Evolutionary conservation across 1,284 basidiomycete genomes (phyloP), one percentile per base, ranked within the genome.

Genomic region (Rhodotorula mucilaginosa): DNA sequence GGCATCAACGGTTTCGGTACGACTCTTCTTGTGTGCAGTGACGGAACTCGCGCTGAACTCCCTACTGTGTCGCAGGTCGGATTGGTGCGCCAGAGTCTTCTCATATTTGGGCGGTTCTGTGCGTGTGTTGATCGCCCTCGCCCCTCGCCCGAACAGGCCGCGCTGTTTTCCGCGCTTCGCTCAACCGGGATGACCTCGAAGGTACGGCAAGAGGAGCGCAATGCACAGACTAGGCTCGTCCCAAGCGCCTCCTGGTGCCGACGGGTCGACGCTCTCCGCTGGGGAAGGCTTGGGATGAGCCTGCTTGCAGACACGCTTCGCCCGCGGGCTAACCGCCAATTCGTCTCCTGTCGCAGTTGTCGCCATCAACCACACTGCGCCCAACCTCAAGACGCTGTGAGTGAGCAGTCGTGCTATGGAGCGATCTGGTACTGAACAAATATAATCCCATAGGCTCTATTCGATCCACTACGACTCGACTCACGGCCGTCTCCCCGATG

Each of bases 311-410:
- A 77, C 77, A 52, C 48, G 31, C 56, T n/a, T 75, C 74, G 39
- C 39, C 39, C 39, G 39, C 39, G 39, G 39, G 39, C 39, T 39
- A 39, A 39, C 39, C 39, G 39, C 39, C 39, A 12, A 39, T 39
- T 39, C 39, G 39, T 39, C 58, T 67, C 73, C 59, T 73, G 78
- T 21, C 67, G 52, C 58, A 80, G 81, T 82, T 62, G 81, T 82
- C 16, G 82, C 82, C 19, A 80, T 83, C 73, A 83, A 83, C 72
- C 82, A 83, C 76, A 83, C 82, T 3, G 82, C 81, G 2, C 79
- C 80, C 13, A 79, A 79, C 7, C 66, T 80, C 48, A 81, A 81
- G 58, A 52, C 51, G 12, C 51, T 52, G 58, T 60, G 58, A 21
- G 44, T 47, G 34, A 34, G 34, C 34, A 8, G 26, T 19, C 6